Conservation (phyloP, 306 rosid genomes). For the Cucurbita pepo region DNA sequence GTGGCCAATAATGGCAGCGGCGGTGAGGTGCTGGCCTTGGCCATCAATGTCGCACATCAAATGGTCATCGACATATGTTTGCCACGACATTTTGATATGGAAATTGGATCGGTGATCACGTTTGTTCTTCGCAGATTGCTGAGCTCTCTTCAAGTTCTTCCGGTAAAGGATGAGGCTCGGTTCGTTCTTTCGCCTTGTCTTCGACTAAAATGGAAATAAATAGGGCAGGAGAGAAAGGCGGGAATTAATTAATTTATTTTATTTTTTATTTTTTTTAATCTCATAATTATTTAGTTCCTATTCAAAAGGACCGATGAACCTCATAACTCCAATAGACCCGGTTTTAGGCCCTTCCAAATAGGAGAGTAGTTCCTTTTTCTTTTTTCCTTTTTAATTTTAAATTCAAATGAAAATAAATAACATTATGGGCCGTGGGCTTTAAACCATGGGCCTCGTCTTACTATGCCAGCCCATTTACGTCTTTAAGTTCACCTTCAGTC, state of each 20-base stretch:
- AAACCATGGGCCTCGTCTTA: neutral
- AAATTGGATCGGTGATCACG: neutral
- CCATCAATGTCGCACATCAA: conserved; percentile 95
- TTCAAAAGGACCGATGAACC: neutral
- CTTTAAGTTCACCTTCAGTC: neutral
- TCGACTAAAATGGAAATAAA: neutral
- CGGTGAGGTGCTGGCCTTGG: conserved; percentile 55
- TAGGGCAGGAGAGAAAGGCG: neutral
- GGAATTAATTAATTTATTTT: neutral
- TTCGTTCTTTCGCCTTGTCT: neutral
- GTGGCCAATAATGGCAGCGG: conserved; percentile 71
- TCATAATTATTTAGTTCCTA: neutral
- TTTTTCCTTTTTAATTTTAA: neutral
- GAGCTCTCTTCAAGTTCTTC: neutral
- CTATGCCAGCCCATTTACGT: neutral
- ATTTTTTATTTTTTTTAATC: neutral
- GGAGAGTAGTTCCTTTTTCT: neutral
- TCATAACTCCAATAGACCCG: neutral
- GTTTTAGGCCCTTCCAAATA: neutral
- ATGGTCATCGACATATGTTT: conserved; percentile 83
- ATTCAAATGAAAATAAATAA: too few relatives aligned
- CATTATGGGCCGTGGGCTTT: neutral
- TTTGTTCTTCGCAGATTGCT: neutral
- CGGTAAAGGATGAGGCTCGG: neutral
- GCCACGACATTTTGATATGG: conserved; percentile 66